phyloP scores from a whole-genome alignment of 352 stramenopile genomes.

The Phytophthora multivora region DNA sequence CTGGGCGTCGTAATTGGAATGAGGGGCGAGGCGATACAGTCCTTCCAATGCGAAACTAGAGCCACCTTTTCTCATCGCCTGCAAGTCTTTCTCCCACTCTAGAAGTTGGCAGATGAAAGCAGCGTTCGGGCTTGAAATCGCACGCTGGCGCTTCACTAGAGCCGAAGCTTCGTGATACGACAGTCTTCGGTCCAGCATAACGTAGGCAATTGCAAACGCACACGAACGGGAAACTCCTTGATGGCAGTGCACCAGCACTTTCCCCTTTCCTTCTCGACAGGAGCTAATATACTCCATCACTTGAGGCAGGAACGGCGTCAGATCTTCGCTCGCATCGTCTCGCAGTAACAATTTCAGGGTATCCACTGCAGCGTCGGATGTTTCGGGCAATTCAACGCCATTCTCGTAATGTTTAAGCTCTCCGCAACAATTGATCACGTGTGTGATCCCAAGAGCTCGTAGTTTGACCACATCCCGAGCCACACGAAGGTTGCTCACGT shows the following conservation, averaged over 20 bases:
- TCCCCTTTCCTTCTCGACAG: conserved; percentile 15
- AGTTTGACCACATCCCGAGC: conserved; percentile 37
- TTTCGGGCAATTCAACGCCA: conserved; percentile 2
- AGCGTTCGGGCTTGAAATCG: conserved; percentile 66
- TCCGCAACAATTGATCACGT: conserved; percentile 63
- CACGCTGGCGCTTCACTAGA: conserved; percentile 48
- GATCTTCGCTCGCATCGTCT: conserved; percentile 68
- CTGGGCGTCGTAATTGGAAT: conserved; percentile 49
- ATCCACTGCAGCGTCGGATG: conserved; percentile 7
- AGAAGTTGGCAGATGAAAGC: conserved; percentile 74
- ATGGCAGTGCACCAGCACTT: conserved; percentile 71
- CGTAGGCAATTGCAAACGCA: conserved; percentile 63
- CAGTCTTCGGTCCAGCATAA: conserved; percentile 50
- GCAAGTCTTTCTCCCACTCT: conserved; percentile 61
- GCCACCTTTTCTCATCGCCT: conserved; percentile 1
- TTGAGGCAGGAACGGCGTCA: conserved; percentile 60
- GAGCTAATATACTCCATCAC: conserved; percentile 50
- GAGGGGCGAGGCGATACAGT: conserved; percentile 52
- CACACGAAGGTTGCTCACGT: conserved; percentile 59
- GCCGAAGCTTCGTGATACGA: conserved; percentile 39
- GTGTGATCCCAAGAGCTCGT: conserved; percentile 47
- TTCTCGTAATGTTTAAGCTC: conserved; percentile 35
- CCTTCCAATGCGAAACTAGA: conserved; percentile 12
- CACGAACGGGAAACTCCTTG: conserved; percentile 77
- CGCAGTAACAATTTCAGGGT: conserved; percentile 47